Conservation (phyloP, 495 filamentous ascomycete species). For the Penicillium crystallinum region DNA sequence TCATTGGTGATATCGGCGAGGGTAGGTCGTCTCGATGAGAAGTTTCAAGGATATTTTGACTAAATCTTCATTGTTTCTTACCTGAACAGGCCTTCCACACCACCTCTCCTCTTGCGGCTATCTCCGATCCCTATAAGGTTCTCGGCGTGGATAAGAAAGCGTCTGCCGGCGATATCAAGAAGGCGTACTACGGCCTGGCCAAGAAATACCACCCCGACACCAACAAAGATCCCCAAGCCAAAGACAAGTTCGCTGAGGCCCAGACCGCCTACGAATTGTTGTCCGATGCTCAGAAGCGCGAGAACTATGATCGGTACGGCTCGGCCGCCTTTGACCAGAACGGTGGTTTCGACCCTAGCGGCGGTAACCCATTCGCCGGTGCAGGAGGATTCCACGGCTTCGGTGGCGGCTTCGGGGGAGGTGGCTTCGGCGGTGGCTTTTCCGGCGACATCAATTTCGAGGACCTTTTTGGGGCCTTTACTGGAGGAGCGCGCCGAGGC, state of each 20-base stretch:
- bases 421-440: constrained; percentile 55
- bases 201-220: constrained; percentile 98
- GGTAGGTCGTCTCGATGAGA: constrained; percentile 23
- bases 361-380: constrained; percentile 59
- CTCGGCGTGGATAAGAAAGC: constrained; percentile 80
- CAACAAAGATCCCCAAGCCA: constrained; percentile 86
- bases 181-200: constrained; percentile 95
- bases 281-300: constrained; percentile 84
- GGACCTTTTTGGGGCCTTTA: constrained; percentile 87
- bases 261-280: constrained; percentile 90
- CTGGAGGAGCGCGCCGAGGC: constrained; percentile 55
- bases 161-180: constrained; percentile 87
- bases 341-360: constrained; percentile 66
- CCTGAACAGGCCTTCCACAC: constrained; percentile 71
- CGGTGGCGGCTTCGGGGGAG: constrained; percentile 51
- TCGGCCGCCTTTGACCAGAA: constrained; percentile 79
- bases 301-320: constrained; percentile 86
- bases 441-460: constrained; percentile 86
- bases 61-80: not conserved
- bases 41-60: not conserved
- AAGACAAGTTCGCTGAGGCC: constrained; percentile 89
- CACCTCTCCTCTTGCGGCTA: constrained; percentile 54
- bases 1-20: constrained; percentile 17
- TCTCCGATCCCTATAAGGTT: constrained; percentile 76
- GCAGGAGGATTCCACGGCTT: constrained; percentile 49